Evolutionary conservation across 192 early-diverging fungal species (phyloP), one percentile per base, ranked within the genome.

Genomic region (Haplosporangium gracile): DNA sequence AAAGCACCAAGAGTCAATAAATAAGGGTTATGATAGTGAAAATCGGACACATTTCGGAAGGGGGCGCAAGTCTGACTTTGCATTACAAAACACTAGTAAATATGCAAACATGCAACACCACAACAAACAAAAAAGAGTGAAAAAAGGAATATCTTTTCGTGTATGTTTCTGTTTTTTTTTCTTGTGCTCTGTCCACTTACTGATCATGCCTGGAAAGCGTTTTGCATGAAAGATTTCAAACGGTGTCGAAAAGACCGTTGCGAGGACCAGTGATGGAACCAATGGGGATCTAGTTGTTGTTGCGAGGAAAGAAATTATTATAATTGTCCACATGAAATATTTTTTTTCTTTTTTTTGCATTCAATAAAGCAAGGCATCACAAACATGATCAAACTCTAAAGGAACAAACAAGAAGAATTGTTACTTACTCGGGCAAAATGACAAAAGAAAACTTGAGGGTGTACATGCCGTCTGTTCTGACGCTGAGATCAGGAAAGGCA

Each of bases 171-270:
- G 34, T 55, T 55, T 74, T 55, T 55, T 29, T 32, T 74, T 22
- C 49, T 47, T 74, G 22, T 74, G 36, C n/a, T 36, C 36, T 63
- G 13, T 8, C 26, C 49, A 76, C 81, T 63, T 82, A 88, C 88
- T 83, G 29, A 89, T 95, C 94, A 95, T 95, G 5, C 95, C 95
- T 5, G 95, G 95, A 80, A 95, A 95, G 49, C 92, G 89, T 79
- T 95, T 95, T 36, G 95, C 95, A 49, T 92, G 93, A 82, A 90
- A 95, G 34, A 95, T 94, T 47, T 89, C 89, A 81, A 95, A 95
- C 15, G 91, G 90, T 38, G 92, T 89, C 18, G 93, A 92, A 72
- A 92, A 94, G 6, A 92, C 82, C 7, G 79, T 76, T 72, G 81
- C 81, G 39, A 72, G 42, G 26, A 82, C 70, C 2, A 75, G 51